These are phyloP conservation scores for Trametes elegans DNA, from an alignment of 768 basidiomycete genomes.

Conservation along the genomic window DNA sequence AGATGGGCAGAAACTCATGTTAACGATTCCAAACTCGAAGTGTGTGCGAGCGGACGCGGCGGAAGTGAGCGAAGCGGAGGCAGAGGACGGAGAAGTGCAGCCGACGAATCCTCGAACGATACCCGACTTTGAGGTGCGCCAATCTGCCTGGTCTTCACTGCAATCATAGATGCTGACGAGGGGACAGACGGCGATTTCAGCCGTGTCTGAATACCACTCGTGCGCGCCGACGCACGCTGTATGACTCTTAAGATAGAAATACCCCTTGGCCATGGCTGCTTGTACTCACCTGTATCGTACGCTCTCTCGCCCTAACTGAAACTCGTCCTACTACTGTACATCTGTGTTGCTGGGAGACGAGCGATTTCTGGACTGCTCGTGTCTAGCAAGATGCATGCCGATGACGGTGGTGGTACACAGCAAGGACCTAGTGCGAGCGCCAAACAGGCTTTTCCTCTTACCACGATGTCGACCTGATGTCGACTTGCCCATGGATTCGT, in stretches of 20 bases:
- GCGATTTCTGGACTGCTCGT: too few relatives aligned
- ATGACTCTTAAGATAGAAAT: not conserved
- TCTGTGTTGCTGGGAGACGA: not conserved
- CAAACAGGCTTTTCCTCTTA: too few relatives aligned
- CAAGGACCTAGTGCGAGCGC: too few relatives aligned
- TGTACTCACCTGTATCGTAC: not conserved
- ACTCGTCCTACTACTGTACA: too few relatives aligned
- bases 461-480: too few relatives aligned
- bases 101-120: slow-evolving; percentile 1
- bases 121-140: slow-evolving; percentile 10
- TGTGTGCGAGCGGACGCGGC: slow-evolving; percentile 5
- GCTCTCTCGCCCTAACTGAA: not conserved
- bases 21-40: slow-evolving; percentile 55
- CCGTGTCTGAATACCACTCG: not conserved
- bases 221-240: not conserved
- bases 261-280: not conserved
- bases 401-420: too few relatives aligned
- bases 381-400: too few relatives aligned
- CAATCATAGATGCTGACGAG: not conserved
- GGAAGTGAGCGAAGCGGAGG: not conserved
- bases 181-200: slow-evolving; percentile 6
- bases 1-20: slow-evolving; percentile 55
- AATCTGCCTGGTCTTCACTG: not conserved
- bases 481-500: too few relatives aligned
- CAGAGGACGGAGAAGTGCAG: not conserved